Evolutionary conservation across 2,329 filamentous ascomycete genomes (phyloP).

Genomic region (Fusarium stilboides): DNA sequence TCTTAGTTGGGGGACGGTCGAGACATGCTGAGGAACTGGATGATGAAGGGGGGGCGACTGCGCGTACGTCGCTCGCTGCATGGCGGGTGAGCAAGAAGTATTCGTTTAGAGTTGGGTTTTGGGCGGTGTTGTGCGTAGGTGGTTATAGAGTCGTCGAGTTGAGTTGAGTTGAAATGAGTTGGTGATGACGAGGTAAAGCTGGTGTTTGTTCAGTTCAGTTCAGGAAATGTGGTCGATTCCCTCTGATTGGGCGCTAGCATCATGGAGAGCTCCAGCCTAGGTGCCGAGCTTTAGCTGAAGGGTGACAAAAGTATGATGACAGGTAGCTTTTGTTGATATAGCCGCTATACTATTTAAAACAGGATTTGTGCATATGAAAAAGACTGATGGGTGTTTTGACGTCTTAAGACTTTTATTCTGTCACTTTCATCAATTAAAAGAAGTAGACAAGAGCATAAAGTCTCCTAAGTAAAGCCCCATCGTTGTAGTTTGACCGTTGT

Average conservation of each 20-base stretch:
- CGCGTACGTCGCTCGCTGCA: conserved; percentile 90
- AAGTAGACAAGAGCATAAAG: too few species aligned
- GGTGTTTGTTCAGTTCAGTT: conserved; percentile 46
- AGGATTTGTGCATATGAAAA: too few species aligned
- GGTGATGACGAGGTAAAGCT: conserved; percentile 43
- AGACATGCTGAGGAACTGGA: conserved; percentile 97
- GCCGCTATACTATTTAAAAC: too few species aligned
- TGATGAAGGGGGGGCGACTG: conserved; percentile 96
- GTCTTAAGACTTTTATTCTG: too few species aligned
- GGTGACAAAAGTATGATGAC: too few species aligned
- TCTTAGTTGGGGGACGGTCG: conserved; percentile 97
- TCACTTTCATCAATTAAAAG: too few species aligned
- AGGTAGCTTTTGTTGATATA: too few species aligned
- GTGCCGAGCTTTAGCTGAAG: background rate
- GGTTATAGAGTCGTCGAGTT: conserved; percentile 3
- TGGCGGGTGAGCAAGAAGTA: conserved; percentile 59
- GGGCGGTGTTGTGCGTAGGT: background rate
- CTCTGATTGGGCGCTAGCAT: conserved; percentile 49
- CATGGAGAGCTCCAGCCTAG: conserved; percentile 41
- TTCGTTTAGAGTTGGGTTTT: background rate
- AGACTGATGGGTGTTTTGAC: too few species aligned
- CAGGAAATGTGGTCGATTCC: conserved; percentile 56
- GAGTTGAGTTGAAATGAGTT: conserved; percentile 22
- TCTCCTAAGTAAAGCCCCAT: too few species aligned
- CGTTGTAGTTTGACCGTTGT: too few species aligned